Conservation (phyloP, 495 filamentous ascomycete species). For the Aspergillus mulundensis region DNA sequence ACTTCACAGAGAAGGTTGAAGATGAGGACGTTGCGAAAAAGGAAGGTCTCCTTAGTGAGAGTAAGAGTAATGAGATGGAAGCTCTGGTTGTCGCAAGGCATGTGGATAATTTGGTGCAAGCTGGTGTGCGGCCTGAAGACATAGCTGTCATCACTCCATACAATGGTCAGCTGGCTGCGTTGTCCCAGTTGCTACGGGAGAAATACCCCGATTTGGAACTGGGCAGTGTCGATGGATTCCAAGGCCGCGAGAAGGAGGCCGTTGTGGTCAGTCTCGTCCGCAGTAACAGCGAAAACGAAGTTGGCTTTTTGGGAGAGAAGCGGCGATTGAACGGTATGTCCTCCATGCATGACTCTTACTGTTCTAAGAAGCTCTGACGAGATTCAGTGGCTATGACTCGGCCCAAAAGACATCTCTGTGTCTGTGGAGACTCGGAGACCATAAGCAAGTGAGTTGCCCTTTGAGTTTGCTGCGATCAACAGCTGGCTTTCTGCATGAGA, state of each 20-base stretch:
- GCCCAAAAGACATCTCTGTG: constrained; percentile 81
- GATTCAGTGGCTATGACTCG: constrained; percentile 88
- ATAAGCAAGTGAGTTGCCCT: constrained; percentile 63
- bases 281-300: constrained; percentile 80
- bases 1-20: constrained; percentile 66
- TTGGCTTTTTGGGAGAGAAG: constrained; percentile 93
- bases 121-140: constrained; percentile 73
- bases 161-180: constrained; percentile 81
- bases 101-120: constrained; percentile 66
- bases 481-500: no score
- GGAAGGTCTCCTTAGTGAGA: constrained; percentile 64
- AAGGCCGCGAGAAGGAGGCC: constrained; percentile 95
- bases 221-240: constrained; percentile 94
- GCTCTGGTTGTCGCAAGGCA: constrained; percentile 75
- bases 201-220: constrained; percentile 80
- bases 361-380: constrained; percentile 4
- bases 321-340: constrained; percentile 77
- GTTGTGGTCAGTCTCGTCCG: constrained; percentile 87
- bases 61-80: constrained; percentile 92
- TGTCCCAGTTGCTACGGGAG: constrained; percentile 72
- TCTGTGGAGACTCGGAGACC: constrained; percentile 92
- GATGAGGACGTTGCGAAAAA: constrained; percentile 49
- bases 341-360: neutral
- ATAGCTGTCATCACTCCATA: constrained; percentile 96
- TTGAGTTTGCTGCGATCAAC: no score